phyloP scores from a whole-genome alignment of 2,329 filamentous ascomycete genomes.

The Aspergillus ustus region DNA sequence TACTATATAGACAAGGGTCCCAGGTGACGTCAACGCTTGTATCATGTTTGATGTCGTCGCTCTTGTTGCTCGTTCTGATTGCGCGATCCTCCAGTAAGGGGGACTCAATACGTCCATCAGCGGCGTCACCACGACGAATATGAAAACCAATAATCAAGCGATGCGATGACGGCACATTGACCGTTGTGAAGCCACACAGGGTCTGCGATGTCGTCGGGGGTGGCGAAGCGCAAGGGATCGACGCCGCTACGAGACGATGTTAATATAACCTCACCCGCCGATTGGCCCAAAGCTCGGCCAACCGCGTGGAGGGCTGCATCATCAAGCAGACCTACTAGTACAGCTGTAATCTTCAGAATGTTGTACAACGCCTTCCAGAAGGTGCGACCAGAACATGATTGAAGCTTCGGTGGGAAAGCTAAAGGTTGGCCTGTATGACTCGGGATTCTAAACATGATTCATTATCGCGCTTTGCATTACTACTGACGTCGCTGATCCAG shows the following conservation, averaged over 20 bases:
- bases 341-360: background rate
- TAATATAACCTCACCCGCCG: background rate
- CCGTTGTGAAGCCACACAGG: background rate
- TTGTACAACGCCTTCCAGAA: background rate
- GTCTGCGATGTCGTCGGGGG: background rate
- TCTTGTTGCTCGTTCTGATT: background rate
- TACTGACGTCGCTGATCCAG: background rate
- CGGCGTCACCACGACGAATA: background rate
- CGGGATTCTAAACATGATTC: background rate
- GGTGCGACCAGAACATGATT: background rate
- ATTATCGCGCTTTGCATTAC: background rate
- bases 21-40: conserved; percentile 1
- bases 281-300: background rate
- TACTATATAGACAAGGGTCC: conserved; percentile 6
- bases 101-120: background rate
- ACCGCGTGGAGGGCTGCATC: background rate
- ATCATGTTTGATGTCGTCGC: background rate
- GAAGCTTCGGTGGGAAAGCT: background rate
- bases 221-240: conserved; percentile 10
- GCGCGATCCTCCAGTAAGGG: background rate
- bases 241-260: background rate
- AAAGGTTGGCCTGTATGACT: background rate
- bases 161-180: background rate
- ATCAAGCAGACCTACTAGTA: background rate
- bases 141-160: background rate